A percentile compares a stretch with the other conserved stretches of the same genome.
Evolutionary conservation across 208 protist species (phyloP).

Genomic region (Crithidia bombi): DNA sequence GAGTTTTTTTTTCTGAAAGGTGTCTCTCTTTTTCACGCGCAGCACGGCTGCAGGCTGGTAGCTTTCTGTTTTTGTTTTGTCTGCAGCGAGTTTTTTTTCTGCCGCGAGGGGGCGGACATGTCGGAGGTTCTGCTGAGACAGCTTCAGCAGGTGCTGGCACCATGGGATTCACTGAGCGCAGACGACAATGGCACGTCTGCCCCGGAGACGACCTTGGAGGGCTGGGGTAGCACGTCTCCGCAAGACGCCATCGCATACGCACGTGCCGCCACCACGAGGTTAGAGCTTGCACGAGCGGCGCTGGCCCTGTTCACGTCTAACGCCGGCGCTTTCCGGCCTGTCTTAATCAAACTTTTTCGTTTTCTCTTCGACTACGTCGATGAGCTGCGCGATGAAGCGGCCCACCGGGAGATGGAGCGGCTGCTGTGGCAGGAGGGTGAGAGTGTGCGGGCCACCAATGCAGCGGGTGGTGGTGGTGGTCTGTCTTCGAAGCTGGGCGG

Average conservation of each 20-base stretch:
- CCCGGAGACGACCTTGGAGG: neutral
- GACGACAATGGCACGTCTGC: neutral
- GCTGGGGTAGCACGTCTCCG: neutral
- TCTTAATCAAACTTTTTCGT: constrained; percentile 62
- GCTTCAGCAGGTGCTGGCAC: constrained; percentile 56
- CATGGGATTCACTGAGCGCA: constrained; percentile 48
- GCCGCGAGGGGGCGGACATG: constrained; percentile 1
- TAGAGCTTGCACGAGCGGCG: constrained; percentile 76
- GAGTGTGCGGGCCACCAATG: neutral
- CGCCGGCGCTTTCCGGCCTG: constrained; percentile 65
- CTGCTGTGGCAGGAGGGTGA: constrained; percentile 3
- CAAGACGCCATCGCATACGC: constrained; percentile 2
- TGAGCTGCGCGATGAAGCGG: constrained; percentile 52
- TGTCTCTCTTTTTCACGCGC: no score
- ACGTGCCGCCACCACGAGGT: constrained; percentile 34
- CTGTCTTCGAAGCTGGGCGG: neutral
- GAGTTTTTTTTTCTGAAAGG: constrained; percentile 1
- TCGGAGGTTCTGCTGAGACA: constrained; percentile 48
- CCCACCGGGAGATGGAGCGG: constrained; percentile 16
- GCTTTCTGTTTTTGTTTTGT: neutral
- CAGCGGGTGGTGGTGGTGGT: neutral
- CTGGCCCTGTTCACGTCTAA: constrained; percentile 85
- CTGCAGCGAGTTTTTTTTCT: neutral
- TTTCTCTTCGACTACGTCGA: constrained; percentile 84
- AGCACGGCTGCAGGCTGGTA: no score